Evolutionary conservation across 495 filamentous ascomycete species (phyloP).

Genomic region (Neurospora sp.): DNA sequence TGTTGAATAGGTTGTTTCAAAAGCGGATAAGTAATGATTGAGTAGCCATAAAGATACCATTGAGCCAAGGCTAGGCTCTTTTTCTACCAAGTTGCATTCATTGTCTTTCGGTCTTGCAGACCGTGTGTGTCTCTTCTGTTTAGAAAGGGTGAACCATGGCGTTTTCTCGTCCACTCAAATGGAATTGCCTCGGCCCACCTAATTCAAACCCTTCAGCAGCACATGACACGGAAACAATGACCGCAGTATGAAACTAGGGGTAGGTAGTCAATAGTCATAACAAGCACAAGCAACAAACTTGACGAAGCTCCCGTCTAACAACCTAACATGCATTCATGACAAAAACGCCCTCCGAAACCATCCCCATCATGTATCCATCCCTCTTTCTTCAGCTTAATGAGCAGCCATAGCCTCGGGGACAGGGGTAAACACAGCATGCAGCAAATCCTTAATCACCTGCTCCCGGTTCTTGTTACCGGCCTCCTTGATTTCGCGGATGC

Average conservation of each 20-base stretch:
- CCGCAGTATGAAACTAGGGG: neutral
- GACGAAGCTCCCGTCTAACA: neutral
- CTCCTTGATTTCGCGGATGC: conserved; percentile 71
- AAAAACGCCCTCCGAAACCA: neutral
- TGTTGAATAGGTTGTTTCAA: conserved; percentile 4
- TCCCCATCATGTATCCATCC: too few relatives aligned
- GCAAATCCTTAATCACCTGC: conserved; percentile 69
- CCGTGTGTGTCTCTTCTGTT: neutral
- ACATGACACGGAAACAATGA: neutral
- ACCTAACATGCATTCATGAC: neutral
- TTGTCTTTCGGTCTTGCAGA: too few relatives aligned
- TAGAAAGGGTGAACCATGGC: neutral
- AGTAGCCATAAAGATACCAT: conserved; percentile 13
- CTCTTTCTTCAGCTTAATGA: neutral
- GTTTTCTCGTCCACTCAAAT: neutral
- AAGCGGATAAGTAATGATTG: conserved; percentile 6
- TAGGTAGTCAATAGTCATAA: neutral
- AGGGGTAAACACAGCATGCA: conserved; percentile 56
- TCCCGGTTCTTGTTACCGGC: conserved; percentile 68
- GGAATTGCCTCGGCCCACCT: neutral
- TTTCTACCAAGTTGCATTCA: neutral
- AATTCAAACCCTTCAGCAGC: neutral
- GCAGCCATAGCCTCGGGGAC: neutral
- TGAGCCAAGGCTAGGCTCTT: neutral
- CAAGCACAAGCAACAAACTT: neutral